Percentiles rank a stretch among this genome's conserved stretches.
Evolutionary conservation across 257 asterid genomes (phyloP).

Genomic region (Fraxinus excelsior): DNA sequence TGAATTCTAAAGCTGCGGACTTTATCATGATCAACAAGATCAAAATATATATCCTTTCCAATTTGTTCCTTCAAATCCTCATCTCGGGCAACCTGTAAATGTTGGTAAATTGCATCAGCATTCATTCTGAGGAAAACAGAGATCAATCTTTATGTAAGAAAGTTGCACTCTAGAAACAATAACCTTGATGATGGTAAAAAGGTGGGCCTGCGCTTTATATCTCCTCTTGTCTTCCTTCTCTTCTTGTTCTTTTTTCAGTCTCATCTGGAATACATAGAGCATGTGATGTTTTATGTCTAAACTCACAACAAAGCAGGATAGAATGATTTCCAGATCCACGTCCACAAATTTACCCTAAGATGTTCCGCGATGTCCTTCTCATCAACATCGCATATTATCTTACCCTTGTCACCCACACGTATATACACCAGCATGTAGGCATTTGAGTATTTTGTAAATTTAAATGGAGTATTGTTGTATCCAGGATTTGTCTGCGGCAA

Average conservation of each 20-base stretch:
- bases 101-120: slow-evolving; percentile 27
- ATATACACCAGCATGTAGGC: slow-evolving; percentile 99
- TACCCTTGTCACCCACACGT: slow-evolving; percentile 94
- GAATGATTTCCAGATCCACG: slow-evolving; percentile 15
- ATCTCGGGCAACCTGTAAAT: slow-evolving; percentile 90
- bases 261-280: slow-evolving; percentile 55
- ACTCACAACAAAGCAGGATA: slow-evolving; percentile 10
- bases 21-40: slow-evolving; percentile 98
- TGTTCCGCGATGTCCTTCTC: slow-evolving; percentile 99
- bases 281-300: slow-evolving; percentile 21
- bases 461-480: slow-evolving; percentile 87
- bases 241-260: slow-evolving; percentile 97
- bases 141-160: slow-evolving; percentile 3
- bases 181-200: slow-evolving; percentile 94
- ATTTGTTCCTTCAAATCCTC: slow-evolving; percentile 89
- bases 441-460: slow-evolving; percentile 94
- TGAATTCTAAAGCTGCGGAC: slow-evolving; percentile 90
- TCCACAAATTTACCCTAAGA: slow-evolving; percentile 66
- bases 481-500: slow-evolving; percentile 97
- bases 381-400: slow-evolving; percentile 91
- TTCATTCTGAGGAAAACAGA: slow-evolving; percentile 21
- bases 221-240: slow-evolving; percentile 93
- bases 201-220: slow-evolving; percentile 95
- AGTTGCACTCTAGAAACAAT: slow-evolving; percentile 13
- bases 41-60: slow-evolving; percentile 87